A percentile compares a stretch with the other conserved stretches of the same genome.
Conservation (phyloP, 352 stramenopile genomes). For the Pythium periplocum region DNA sequence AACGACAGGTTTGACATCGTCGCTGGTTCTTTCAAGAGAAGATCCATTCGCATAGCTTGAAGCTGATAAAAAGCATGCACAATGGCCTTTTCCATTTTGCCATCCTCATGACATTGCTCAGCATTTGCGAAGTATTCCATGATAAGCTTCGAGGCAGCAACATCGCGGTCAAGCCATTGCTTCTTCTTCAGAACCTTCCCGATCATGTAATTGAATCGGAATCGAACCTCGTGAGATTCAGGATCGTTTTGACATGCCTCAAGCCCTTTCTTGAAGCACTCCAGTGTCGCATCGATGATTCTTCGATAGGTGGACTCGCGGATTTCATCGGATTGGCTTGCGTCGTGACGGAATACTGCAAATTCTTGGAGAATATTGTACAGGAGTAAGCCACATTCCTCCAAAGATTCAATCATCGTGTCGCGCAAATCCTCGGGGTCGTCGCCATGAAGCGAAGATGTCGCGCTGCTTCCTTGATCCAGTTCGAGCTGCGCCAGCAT, state of each 20-base stretch:
- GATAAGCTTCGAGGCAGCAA: slow-evolving; percentile 12
- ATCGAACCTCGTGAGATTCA: slow-evolving; percentile 44
- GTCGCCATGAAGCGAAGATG: background rate
- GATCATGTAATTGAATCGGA: slow-evolving; percentile 69
- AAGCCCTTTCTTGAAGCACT: slow-evolving; percentile 38
- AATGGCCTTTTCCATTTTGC: slow-evolving; percentile 64
- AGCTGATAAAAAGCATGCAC: slow-evolving; percentile 77
- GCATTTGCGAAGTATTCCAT: slow-evolving; percentile 49
- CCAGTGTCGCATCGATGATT: slow-evolving; percentile 23
- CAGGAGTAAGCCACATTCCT: slow-evolving; percentile 69
- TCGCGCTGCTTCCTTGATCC: background rate
- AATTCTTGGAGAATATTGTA: slow-evolving; percentile 73
- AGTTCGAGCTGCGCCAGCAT: slow-evolving; percentile 22
- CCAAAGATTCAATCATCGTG: slow-evolving; percentile 47
- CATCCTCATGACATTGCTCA: slow-evolving; percentile 47
- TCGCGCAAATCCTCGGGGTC: background rate
- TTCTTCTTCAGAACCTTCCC: slow-evolving; percentile 71
- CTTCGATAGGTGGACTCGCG: slow-evolving; percentile 20
- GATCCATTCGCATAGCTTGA: slow-evolving; percentile 52
- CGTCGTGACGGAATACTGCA: slow-evolving; percentile 28
- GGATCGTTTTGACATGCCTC: slow-evolving; percentile 23
- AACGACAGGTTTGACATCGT: slow-evolving; percentile 27
- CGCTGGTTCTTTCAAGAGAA: slow-evolving; percentile 27
- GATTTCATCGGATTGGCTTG: slow-evolving; percentile 13
- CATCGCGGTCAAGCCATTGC: slow-evolving; percentile 23